Percentiles rank a stretch among this genome's conserved stretches.
These are phyloP conservation scores for Aspergillus nidulans DNA, from an alignment of 495 filamentous ascomycete genomes.

Conservation along the genomic window DNA sequence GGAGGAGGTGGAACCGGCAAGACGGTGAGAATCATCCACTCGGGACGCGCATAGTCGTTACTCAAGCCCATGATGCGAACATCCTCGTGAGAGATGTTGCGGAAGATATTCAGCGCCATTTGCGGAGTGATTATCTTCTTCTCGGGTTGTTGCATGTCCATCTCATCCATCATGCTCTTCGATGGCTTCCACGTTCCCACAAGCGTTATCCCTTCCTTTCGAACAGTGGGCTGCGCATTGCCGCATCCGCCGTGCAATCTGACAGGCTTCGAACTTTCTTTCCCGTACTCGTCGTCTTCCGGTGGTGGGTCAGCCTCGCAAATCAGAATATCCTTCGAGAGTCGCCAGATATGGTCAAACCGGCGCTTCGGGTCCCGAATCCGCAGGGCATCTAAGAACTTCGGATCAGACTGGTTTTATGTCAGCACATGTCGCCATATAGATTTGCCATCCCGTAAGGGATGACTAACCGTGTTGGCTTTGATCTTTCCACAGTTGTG, in stretches of 20 bases:
- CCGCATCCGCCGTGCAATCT: constrained; percentile 86
- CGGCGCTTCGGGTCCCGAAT: constrained; percentile 87
- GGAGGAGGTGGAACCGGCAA: constrained; percentile 93
- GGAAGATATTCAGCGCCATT: constrained; percentile 79
- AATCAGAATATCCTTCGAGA: constrained; percentile 78
- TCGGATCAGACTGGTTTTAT: constrained; percentile 66
- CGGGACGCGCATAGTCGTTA: constrained; percentile 87
- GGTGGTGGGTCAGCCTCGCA: constrained; percentile 70
- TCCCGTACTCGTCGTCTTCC: constrained; percentile 59
- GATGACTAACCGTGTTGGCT: constrained; percentile 88
- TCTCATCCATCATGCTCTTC: constrained; percentile 63
- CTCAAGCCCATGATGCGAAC: constrained; percentile 84
- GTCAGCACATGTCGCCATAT: constrained; percentile 60
- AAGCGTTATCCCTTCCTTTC: constrained; percentile 77
- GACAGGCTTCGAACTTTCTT: constrained; percentile 39
- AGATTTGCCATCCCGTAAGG: constrained; percentile 50
- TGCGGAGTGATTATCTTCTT: constrained; percentile 81
- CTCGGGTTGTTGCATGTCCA: constrained; percentile 63
- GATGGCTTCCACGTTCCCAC: constrained; percentile 73
- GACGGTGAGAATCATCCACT: constrained; percentile 97
- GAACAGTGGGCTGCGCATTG: constrained; percentile 80
- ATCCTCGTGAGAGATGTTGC: constrained; percentile 72
- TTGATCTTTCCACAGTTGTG: constrained; percentile 96
- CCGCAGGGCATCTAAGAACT: constrained; percentile 73
- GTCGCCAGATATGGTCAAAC: constrained; percentile 81